phyloP scores from a whole-genome alignment of 306 rosid species.

The Ormosia semicastrata region DNA sequence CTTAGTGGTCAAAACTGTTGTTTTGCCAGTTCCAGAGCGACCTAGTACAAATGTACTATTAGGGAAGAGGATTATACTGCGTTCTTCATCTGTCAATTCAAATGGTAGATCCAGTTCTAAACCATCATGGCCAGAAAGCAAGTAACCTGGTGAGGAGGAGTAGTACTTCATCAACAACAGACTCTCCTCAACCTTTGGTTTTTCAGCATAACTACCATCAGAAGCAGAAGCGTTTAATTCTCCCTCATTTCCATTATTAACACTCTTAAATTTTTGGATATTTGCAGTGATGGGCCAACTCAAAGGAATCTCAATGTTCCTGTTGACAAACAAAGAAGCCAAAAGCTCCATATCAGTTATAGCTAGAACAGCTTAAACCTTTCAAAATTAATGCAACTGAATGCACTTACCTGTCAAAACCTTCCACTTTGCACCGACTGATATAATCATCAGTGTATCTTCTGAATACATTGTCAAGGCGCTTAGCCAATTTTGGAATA shows the following conservation, averaged over 20 bases:
- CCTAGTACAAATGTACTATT: constrained; percentile 65
- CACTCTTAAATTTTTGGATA: constrained; percentile 32
- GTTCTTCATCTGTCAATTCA: constrained; percentile 55
- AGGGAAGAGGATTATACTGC: constrained; percentile 38
- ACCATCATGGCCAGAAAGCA: constrained; percentile 38
- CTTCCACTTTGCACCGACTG: constrained; percentile 42
- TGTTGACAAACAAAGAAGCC: constrained; percentile 5
- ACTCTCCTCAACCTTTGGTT: constrained; percentile 61
- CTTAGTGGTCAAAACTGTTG: constrained; percentile 67
- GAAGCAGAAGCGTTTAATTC: constrained; percentile 22
- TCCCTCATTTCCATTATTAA: not conserved
- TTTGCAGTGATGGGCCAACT: constrained; percentile 42
- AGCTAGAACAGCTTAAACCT: not conserved
- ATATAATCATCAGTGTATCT: constrained; percentile 51
- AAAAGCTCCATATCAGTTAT: not conserved
- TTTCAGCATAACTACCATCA: constrained; percentile 41
- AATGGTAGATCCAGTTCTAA: constrained; percentile 57
- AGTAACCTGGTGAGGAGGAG: constrained; percentile 43
- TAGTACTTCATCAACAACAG: constrained; percentile 64
- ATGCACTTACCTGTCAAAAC: constrained; percentile 41
- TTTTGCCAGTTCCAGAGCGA: constrained; percentile 78
- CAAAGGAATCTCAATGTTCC: constrained; percentile 48
- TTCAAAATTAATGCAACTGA: not conserved
- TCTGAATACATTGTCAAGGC: constrained; percentile 39
- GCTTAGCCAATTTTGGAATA: constrained; percentile 39